Evolutionary conservation across 2,329 filamentous ascomycete genomes (phyloP).

Genomic region (Ophiostoma quercus): DNA sequence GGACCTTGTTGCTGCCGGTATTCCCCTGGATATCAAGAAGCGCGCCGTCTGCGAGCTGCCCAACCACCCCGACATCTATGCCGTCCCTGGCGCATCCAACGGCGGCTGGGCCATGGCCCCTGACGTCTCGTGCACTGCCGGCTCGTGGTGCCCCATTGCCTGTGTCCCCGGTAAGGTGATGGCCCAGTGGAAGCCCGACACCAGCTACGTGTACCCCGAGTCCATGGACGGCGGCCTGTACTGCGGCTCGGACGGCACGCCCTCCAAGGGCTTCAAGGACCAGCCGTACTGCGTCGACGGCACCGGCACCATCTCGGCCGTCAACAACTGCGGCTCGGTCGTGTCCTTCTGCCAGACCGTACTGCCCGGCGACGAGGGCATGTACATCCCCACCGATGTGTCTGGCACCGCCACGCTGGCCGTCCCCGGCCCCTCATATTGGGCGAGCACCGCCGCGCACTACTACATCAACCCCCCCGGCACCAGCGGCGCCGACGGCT

Average conservation of each 20-base stretch:
- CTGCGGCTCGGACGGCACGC: slow-evolving; percentile 61
- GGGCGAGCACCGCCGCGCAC: slow-evolving; percentile 67
- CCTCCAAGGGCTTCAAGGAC: slow-evolving; percentile 63
- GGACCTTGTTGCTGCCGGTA: not conserved
- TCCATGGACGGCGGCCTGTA: slow-evolving; percentile 75
- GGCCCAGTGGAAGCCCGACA: slow-evolving; percentile 70
- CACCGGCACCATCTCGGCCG: slow-evolving; percentile 57
- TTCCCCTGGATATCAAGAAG: slow-evolving; percentile 35
- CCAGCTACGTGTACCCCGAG: slow-evolving; percentile 61
- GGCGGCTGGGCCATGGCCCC: slow-evolving; percentile 77
- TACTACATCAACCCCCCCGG: slow-evolving; percentile 77
- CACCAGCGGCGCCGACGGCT: slow-evolving; percentile 52
- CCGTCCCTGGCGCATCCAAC: slow-evolving; percentile 62
- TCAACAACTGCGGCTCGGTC: slow-evolving; percentile 58
- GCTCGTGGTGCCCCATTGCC: slow-evolving; percentile 69
- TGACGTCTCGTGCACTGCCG: slow-evolving; percentile 62
- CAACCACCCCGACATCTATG: slow-evolving; percentile 58
- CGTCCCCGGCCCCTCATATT: slow-evolving; percentile 65
- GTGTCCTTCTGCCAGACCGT: slow-evolving; percentile 77
- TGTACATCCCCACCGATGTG: slow-evolving; percentile 74
- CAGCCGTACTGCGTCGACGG: slow-evolving; percentile 66
- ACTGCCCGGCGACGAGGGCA: slow-evolving; percentile 71
- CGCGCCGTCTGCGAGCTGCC: slow-evolving; percentile 61
- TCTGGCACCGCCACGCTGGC: slow-evolving; percentile 54
- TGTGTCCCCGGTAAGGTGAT: slow-evolving; percentile 71